These are phyloP conservation scores for Pichia sp. DNA, from an alignment of 1,139 yeast genomes.

Conservation along the genomic window DNA sequence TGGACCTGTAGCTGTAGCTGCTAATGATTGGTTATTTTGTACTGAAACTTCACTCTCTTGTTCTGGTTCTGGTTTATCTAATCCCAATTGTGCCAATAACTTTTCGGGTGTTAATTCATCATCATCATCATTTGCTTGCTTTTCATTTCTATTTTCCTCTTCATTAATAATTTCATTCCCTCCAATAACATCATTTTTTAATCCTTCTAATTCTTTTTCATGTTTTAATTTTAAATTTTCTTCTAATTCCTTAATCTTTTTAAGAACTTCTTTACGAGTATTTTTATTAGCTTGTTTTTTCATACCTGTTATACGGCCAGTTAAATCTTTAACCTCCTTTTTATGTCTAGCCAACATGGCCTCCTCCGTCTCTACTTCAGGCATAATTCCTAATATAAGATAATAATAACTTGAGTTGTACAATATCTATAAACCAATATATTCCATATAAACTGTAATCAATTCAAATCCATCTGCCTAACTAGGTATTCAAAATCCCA, in stretches of 20 bases:
- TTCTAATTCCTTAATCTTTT: constrained; percentile 56
- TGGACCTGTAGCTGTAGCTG: neutral
- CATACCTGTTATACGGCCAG: constrained; percentile 62
- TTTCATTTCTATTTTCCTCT: neutral
- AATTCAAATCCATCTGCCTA: too few species aligned
- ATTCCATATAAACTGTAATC: too few species aligned
- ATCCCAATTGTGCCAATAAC: constrained; percentile 49
- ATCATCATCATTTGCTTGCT: constrained; percentile 16
- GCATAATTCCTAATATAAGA: neutral
- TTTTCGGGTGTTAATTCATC: constrained; percentile 59
- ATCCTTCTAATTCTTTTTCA: constrained; percentile 38
- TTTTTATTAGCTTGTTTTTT: constrained; percentile 82
- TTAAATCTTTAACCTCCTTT: constrained; percentile 61
- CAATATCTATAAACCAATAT: too few species aligned
- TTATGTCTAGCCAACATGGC: constrained; percentile 57
- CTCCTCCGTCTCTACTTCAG: constrained; percentile 38
- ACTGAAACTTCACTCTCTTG: neutral
- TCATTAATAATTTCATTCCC: constrained; percentile 15
- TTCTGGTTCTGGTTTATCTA: constrained; percentile 19
- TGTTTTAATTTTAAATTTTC: constrained; percentile 49
- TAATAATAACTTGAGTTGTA: too few species aligned
- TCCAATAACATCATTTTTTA: constrained; percentile 18
- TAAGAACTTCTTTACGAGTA: constrained; percentile 53
- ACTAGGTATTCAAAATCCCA: too few species aligned
- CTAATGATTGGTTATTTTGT: constrained; percentile 4